These are phyloP conservation scores for Calonectria pseudoreteaudii DNA, from an alignment of 2,329 filamentous ascomycete genomes.

Conservation along the genomic window DNA sequence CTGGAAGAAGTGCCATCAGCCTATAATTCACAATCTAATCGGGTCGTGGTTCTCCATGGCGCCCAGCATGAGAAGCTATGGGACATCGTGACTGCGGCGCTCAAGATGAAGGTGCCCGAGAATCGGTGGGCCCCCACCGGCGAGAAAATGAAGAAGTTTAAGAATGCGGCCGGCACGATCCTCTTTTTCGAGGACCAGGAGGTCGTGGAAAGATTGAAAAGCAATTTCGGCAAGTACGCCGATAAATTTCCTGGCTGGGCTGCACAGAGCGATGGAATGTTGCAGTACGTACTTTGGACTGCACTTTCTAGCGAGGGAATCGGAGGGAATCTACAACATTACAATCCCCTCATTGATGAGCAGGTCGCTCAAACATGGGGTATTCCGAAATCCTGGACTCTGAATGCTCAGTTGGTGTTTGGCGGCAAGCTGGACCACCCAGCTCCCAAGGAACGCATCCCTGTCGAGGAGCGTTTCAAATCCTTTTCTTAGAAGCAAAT, in stretches of 20 bases:
- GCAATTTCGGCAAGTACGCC: not conserved
- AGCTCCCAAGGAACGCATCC: not conserved
- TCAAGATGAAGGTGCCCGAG: constrained; percentile 18
- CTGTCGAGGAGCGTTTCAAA: not conserved
- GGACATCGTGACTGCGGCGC: constrained; percentile 21
- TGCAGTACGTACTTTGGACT: constrained; percentile 27
- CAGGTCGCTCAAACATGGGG: constrained; percentile 22
- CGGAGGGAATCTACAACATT: constrained; percentile 27
- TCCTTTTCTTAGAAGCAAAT: not conserved
- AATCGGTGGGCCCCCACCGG: not conserved
- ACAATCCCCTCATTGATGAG: constrained; percentile 27
- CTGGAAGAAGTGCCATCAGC: not conserved
- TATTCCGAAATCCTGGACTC: constrained; percentile 24
- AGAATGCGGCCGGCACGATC: not conserved
- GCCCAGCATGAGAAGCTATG: constrained; percentile 24
- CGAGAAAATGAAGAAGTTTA: constrained; percentile 18
- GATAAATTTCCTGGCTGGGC: not conserved
- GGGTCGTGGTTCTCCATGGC: constrained; percentile 18
- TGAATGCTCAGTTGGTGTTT: constrained; percentile 30
- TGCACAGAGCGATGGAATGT: constrained; percentile 26
- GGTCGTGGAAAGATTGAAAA: constrained; percentile 5
- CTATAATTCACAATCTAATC: constrained; percentile 28
- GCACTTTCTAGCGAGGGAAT: constrained; percentile 20
- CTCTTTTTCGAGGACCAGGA: constrained; percentile 28
- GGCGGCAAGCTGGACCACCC: constrained; percentile 8